Percentiles rank a stretch among this genome's conserved stretches.
phyloP scores from a whole-genome alignment of 768 basidiomycete species.

The Psilocybe tampanensis region DNA sequence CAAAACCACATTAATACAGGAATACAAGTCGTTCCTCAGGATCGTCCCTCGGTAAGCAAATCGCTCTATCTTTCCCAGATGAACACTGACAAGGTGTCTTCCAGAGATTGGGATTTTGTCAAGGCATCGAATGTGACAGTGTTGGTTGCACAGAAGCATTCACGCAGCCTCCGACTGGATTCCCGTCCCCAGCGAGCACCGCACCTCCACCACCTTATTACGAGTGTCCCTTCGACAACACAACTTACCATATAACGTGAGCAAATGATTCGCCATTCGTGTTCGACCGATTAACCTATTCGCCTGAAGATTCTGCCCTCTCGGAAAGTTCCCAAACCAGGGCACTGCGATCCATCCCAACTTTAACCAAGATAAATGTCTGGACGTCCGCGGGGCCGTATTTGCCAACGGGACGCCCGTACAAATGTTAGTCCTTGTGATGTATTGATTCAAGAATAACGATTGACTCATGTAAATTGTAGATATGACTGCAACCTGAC shows the following conservation, averaged over 20 bases:
- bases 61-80: background rate
- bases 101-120: constrained; percentile 20
- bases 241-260: constrained; percentile 18
- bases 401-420: constrained; percentile 31
- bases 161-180: constrained; percentile 11
- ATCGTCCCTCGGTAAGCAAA: background rate
- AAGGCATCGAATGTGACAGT: constrained; percentile 16
- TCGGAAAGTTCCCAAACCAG: background rate
- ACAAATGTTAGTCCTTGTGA: constrained; percentile 27
- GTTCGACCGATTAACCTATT: background rate
- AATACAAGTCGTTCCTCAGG: background rate
- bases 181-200: constrained; percentile 8
- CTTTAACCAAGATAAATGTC: constrained; percentile 24
- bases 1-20: background rate
- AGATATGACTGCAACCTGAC: constrained; percentile 37
- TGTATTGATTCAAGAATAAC: background rate
- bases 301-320: constrained; percentile 2
- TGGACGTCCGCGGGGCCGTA: constrained; percentile 31
- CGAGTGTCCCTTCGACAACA: constrained; percentile 9
- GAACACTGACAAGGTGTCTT: background rate
- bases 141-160: constrained; percentile 24
- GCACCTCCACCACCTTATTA: constrained; percentile 9
- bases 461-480: background rate
- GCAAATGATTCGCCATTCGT: too few species aligned
- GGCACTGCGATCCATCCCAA: constrained; percentile 29